These are phyloP conservation scores for Sporisorium sorghi DNA, from an alignment of 1,284 basidiomycete species.

Conservation along the genomic window DNA sequence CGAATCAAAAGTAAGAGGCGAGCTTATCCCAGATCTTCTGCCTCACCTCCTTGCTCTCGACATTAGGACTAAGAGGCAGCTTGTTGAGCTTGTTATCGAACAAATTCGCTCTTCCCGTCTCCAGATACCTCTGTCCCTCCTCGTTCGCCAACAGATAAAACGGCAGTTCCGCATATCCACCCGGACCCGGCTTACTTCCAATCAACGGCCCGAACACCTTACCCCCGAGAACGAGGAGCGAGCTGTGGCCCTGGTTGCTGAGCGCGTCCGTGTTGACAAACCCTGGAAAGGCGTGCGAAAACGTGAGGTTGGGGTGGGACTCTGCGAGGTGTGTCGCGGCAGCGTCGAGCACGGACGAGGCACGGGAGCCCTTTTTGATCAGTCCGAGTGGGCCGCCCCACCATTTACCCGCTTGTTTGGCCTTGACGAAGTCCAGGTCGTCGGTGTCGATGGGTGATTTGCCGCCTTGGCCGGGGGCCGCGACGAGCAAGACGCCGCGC, in stretches of 20 bases:
- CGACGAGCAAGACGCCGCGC: conserved; percentile 61
- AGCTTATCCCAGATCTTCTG: conserved; percentile 34
- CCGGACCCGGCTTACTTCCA: conserved; percentile 33
- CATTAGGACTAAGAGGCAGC: conserved; percentile 30
- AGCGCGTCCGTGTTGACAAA: conserved; percentile 61
- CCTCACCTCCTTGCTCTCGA: conserved; percentile 17
- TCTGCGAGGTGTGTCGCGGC: conserved; percentile 35
- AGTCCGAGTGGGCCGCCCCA: conserved; percentile 46
- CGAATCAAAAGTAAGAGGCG: conserved; percentile 27
- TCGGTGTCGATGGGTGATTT: conserved; percentile 51
- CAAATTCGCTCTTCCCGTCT: conserved; percentile 46
- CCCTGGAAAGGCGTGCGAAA: conserved; percentile 63
- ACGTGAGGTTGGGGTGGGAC: conserved; percentile 49
- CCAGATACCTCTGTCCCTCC: conserved; percentile 45
- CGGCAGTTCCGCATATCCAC: conserved; percentile 55
- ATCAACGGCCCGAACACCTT: conserved; percentile 45
- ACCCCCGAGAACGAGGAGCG: conserved; percentile 53
- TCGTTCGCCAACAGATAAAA: conserved; percentile 54
- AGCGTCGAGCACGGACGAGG: conserved; percentile 53
- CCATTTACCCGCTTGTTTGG: conserved; percentile 37
- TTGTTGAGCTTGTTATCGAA: conserved; percentile 38
- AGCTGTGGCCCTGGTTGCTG: conserved; percentile 63
- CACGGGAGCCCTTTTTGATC: conserved; percentile 30
- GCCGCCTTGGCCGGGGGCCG: conserved; percentile 60
- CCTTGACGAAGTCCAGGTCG: conserved; percentile 62